phyloP scores from a whole-genome alignment of 345 rosid genomes.

The Erodium maritimum region DNA sequence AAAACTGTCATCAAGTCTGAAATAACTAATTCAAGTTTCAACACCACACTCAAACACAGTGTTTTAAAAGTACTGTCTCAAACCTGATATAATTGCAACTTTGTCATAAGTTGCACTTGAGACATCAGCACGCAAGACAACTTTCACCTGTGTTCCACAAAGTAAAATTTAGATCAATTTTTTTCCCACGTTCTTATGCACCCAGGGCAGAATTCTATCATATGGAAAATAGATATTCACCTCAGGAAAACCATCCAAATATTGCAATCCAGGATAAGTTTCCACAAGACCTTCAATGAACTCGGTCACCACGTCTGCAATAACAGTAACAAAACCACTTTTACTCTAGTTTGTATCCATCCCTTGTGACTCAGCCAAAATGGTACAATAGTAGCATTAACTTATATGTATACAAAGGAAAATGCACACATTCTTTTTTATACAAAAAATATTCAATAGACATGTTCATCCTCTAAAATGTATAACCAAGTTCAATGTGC shows the following conservation, averaged over 20 bases:
- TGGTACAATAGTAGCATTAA: background rate
- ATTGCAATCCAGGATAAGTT: slow-evolving; percentile 77
- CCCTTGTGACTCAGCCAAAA: background rate
- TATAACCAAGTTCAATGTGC: background rate
- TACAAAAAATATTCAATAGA: too few species aligned
- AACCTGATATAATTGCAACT: slow-evolving; percentile 94
- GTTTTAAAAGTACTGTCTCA: background rate
- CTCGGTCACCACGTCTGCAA: slow-evolving; percentile 87
- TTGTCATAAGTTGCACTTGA: slow-evolving; percentile 51
- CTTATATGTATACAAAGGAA: slow-evolving; percentile 2
- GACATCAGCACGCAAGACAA: slow-evolving; percentile 85
- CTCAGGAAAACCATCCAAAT: slow-evolving; percentile 93
- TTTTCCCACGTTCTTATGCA: background rate
- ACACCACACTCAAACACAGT: background rate
- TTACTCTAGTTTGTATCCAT: background rate
- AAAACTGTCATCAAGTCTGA: background rate
- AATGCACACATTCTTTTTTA: background rate
- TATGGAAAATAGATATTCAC: slow-evolving; percentile 18
- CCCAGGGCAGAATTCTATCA: background rate
- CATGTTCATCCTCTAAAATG: too few species aligned
- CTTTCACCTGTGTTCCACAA: slow-evolving; percentile 56
- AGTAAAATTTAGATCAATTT: background rate
- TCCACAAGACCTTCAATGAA: slow-evolving; percentile 90
- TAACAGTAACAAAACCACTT: slow-evolving; percentile 4
- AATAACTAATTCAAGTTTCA: slow-evolving; percentile 1